Percentiles rank a stretch among this genome's conserved stretches.
Evolutionary conservation across 2,329 filamentous ascomycete genomes (phyloP).

Genomic region (Pseudocercospora pini-densiflorae): DNA sequence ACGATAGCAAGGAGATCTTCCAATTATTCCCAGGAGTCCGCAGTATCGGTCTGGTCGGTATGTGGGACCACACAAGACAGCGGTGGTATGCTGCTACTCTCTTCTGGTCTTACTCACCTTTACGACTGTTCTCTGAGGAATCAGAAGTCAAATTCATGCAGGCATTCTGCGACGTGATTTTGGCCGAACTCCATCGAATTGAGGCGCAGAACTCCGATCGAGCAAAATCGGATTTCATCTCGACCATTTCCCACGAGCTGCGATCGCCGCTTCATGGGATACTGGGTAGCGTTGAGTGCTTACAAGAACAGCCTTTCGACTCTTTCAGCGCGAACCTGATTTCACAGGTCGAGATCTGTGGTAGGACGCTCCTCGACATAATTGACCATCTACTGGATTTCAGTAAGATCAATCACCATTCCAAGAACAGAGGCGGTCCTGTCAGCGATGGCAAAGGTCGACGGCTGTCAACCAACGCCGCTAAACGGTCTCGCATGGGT

Average conservation of each 20-base stretch:
- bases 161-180: conserved; percentile 50
- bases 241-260: conserved; percentile 58
- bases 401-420: conserved; percentile 49
- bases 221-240: conserved; percentile 59
- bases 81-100: conserved; percentile 41
- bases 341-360: conserved; percentile 56
- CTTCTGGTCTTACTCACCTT: conserved; percentile 52
- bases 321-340: conserved; percentile 49
- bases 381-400: conserved; percentile 51
- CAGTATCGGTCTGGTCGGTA: conserved; percentile 55
- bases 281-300: conserved; percentile 55
- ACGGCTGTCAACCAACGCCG: conserved; percentile 14
- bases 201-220: conserved; percentile 48
- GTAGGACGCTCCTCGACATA: conserved; percentile 56
- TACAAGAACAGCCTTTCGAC: conserved; percentile 50
- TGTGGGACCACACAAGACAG: conserved; percentile 55
- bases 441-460: conserved; percentile 16
- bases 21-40: conserved; percentile 50
- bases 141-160: conserved; percentile 45
- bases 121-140: conserved; percentile 48
- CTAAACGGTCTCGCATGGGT: conserved; percentile 25
- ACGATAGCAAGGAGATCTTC: conserved; percentile 38
- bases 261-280: conserved; percentile 54
- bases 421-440: conserved; percentile 19
- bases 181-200: conserved; percentile 47